These are phyloP conservation scores for Madurella fahalii DNA, from an alignment of 2,329 filamentous ascomycete species.

Conservation along the genomic window DNA sequence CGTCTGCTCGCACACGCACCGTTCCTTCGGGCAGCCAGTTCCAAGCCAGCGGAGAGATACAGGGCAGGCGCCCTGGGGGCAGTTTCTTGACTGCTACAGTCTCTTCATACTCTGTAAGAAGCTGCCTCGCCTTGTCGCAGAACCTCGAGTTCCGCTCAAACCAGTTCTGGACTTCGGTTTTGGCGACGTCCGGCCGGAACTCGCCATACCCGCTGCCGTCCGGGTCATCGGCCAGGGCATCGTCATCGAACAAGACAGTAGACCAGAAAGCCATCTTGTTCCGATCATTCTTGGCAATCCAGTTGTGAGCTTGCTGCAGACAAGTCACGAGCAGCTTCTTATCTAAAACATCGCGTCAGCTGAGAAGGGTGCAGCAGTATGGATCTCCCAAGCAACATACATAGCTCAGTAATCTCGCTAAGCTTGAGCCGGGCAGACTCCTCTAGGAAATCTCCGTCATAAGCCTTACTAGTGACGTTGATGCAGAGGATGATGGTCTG, in stretches of 20 bases:
- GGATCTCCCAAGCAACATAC: constrained; percentile 38
- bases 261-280: constrained; percentile 70
- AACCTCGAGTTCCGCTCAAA: constrained; percentile 57
- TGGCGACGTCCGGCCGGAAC: constrained; percentile 54
- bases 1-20: constrained; percentile 34
- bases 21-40: constrained; percentile 48
- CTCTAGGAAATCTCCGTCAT: constrained; percentile 60
- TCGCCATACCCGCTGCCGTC: constrained; percentile 51
- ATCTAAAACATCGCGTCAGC: constrained; percentile 38
- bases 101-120: constrained; percentile 53
- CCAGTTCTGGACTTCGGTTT: constrained; percentile 59
- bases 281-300: constrained; percentile 64
- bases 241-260: constrained; percentile 59
- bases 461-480: constrained; percentile 64
- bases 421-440: constrained; percentile 54
- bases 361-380: background rate
- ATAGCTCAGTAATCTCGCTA: constrained; percentile 61
- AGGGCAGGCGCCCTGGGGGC: constrained; percentile 47
- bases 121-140: constrained; percentile 51
- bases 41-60: constrained; percentile 50
- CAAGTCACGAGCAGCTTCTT: constrained; percentile 64
- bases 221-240: constrained; percentile 45
- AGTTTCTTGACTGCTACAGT: constrained; percentile 41
- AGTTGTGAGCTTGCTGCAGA: constrained; percentile 64
- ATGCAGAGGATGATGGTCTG: constrained; percentile 63